These are phyloP conservation scores for Pseudohalonectria lignicola DNA, from an alignment of 2,329 filamentous ascomycete genomes.

Conservation along the genomic window DNA sequence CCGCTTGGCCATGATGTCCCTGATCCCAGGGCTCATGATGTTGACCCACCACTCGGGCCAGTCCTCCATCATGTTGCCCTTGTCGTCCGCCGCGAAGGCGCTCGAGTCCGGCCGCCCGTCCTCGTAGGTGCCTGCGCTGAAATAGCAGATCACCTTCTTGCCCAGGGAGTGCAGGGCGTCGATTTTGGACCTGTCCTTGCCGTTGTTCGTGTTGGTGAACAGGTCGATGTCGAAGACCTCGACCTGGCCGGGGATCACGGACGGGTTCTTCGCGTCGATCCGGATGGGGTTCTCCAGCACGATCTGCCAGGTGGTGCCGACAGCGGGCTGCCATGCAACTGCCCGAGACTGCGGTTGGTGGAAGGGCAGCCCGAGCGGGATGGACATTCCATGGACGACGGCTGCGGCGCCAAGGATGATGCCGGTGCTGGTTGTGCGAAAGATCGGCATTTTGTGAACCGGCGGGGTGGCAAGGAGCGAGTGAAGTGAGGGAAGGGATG, in stretches of 20 bases:
- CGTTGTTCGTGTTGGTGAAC: neutral
- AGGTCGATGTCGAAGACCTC: constrained; percentile 1
- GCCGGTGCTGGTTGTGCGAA: too few relatives aligned
- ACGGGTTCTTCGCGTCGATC: neutral
- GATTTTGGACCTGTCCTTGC: neutral
- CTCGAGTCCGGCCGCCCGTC: constrained; percentile 46
- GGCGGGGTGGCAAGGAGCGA: too few relatives aligned
- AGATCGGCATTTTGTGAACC: neutral
- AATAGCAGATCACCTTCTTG: constrained; percentile 51
- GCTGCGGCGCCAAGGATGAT: neutral
- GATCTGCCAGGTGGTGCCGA: neutral
- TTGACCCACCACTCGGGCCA: constrained; percentile 63
- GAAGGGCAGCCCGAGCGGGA: neutral
- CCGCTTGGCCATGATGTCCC: constrained; percentile 50
- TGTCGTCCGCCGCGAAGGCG: constrained; percentile 41
- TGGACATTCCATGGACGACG: neutral
- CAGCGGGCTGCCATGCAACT: neutral
- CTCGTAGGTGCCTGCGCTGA: constrained; percentile 61
- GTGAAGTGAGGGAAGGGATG: too few relatives aligned
- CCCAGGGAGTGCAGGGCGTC: neutral
- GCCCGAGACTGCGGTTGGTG: neutral
- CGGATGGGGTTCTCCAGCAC: neutral
- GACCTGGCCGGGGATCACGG: neutral
- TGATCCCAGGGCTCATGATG: constrained; percentile 43
- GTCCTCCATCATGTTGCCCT: constrained; percentile 46